Base-by-base conservation (phyloP, 768 basidiomycete genomes). In the Gymnopilus dilepis region DNA sequence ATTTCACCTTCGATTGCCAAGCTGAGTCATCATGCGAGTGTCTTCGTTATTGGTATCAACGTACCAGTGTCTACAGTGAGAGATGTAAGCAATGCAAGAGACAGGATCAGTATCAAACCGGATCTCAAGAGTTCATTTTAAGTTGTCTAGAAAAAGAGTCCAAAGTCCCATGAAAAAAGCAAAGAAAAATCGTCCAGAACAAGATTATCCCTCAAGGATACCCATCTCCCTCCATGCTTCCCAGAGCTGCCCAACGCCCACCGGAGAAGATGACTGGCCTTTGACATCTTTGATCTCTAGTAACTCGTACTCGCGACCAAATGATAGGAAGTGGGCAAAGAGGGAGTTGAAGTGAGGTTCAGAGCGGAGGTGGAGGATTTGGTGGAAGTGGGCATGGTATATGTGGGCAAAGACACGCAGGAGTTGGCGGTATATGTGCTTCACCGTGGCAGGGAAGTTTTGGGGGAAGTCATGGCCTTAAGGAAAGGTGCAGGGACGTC, bases 391-490 rank as follows among this genome's bases (percentile, higher is more conserved):
- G 7, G 94, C 90, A 73, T 99, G 93, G 77, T 99, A 99, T 72
- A 99, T 88, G 77, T 99, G 97, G 3, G 97, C 97, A 73, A 98
- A 99, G 57, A 99, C 94, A 51, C 97, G 91, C 50, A 99, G 87
- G 28, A 99, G 91, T 70, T 99, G 97, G 26, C 95, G 89, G 77
- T 98, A 99, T 69, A 99, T 88, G 76, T 97, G 95, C 72, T 97
- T 96, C 67, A 91, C 84, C 6, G 94, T 97, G 7, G 90, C 86
- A 0, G 96, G 95, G 77, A 99, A 99, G 24, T 83, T 83, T 55
- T 83, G 87, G 8, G 94, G 89, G 72, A 98, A 98, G 66, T 97
- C 94, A 31, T 91, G 92, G 22, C 94, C 95, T 95, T 61, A 13
- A 57, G 21, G 34, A 9, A 24, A 30, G 22, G 5, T 42, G n/a